Conservation (phyloP, 2,329 filamentous ascomycete genomes). For the Diaporthe aspalathi region DNA sequence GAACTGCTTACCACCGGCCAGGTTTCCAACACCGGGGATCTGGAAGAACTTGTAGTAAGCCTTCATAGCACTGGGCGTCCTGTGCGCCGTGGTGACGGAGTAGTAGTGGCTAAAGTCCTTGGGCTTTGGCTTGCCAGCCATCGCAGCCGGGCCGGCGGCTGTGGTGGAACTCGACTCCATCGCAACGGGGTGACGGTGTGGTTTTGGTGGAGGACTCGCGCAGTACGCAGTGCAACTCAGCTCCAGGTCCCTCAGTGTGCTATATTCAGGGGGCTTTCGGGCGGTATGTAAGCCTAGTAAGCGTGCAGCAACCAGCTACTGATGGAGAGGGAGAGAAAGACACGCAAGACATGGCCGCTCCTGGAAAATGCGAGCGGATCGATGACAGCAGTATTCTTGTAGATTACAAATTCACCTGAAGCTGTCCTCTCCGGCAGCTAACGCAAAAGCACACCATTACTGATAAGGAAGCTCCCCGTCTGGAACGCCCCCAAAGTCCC, state of each 20-base stretch:
- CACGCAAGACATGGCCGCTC: neutral
- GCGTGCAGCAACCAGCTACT: neutral
- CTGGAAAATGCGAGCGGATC: neutral
- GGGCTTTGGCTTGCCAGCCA: conserved; percentile 58
- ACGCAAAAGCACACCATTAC: conserved; percentile 11
- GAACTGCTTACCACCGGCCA: conserved; percentile 68
- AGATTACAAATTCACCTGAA: conserved; percentile 35
- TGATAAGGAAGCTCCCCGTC: conserved; percentile 36
- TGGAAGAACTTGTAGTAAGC: conserved; percentile 86
- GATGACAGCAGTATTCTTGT: conserved; percentile 30
- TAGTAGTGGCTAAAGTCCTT: conserved; percentile 84
- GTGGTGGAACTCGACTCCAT: conserved; percentile 35
- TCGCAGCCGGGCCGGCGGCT: conserved; percentile 39
- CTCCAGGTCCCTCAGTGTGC: neutral
- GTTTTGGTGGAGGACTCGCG: neutral
- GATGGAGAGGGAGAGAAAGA: neutral
- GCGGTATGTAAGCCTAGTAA: neutral
- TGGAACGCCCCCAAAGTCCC: neutral
- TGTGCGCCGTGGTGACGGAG: conserved; percentile 74
- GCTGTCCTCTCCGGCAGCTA: conserved; percentile 17
- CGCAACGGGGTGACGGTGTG: neutral
- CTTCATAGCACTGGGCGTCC: conserved; percentile 77
- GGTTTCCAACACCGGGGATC: conserved; percentile 71
- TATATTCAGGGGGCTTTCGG: conserved; percentile 2
- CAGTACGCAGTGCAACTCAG: neutral